Conservation (phyloP, 352 stramenopile species). For the Globisporangium spinosum region DNA sequence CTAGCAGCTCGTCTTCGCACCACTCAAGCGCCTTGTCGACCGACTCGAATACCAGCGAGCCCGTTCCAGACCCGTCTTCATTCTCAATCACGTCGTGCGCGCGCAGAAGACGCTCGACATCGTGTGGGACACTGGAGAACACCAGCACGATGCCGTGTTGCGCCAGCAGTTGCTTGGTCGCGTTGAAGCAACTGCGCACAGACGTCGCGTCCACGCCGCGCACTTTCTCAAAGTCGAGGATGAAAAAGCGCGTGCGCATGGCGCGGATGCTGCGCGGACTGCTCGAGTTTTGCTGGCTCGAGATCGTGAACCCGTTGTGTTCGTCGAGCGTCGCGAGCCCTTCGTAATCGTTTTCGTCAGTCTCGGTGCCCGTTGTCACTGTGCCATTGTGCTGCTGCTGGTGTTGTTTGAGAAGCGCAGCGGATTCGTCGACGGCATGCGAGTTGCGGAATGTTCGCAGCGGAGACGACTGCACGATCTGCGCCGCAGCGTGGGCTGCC, state of each 20-base stretch:
- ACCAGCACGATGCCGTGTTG: slow-evolving; percentile 77
- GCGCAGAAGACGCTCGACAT: slow-evolving; percentile 69
- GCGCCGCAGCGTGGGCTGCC: slow-evolving; percentile 13
- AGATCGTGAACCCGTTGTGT: slow-evolving; percentile 31
- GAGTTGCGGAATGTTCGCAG: slow-evolving; percentile 15
- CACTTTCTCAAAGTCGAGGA: slow-evolving; percentile 88
- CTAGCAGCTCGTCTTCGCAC: slow-evolving; percentile 82
- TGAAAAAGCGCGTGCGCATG: slow-evolving; percentile 80
- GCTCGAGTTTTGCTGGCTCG: slow-evolving; percentile 21
- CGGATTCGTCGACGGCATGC: not conserved
- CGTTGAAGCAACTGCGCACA: slow-evolving; percentile 84
- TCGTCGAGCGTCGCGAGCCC: slow-evolving; percentile 62
- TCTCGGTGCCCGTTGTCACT: not conserved
- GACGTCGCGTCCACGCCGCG: slow-evolving; percentile 88
- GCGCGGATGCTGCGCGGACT: slow-evolving; percentile 42
- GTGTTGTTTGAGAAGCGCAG: not conserved
- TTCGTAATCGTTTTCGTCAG: slow-evolving; percentile 22
- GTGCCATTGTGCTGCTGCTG: slow-evolving; percentile 4
- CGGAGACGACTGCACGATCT: slow-evolving; percentile 9
- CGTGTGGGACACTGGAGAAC: slow-evolving; percentile 64
- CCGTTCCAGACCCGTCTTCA: slow-evolving; percentile 41
- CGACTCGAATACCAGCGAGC: slow-evolving; percentile 79
- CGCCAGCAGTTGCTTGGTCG: slow-evolving; percentile 73
- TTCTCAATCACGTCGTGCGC: slow-evolving; percentile 81
- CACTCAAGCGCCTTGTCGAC: slow-evolving; percentile 82